Conservation (phyloP, 805 yeast species). For the Yamadazyma tumulicola region DNA sequence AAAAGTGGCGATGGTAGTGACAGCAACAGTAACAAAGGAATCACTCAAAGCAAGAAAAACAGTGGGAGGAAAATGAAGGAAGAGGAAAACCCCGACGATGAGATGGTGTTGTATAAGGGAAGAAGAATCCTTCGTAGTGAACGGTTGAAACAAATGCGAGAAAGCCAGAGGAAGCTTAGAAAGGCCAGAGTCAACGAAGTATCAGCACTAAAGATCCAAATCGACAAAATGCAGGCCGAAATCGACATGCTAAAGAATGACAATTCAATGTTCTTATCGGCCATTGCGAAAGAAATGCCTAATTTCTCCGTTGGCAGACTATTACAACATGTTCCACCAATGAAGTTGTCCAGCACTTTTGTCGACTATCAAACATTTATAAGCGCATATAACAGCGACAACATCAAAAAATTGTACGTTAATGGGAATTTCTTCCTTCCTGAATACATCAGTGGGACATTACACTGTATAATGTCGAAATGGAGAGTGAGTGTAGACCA, state of each 20-base stretch:
- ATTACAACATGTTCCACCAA: constrained; percentile 5
- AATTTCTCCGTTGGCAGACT: constrained; percentile 4
- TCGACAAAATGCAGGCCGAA: constrained; percentile 4
- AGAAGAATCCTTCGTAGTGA: constrained; percentile 6
- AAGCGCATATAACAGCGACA: constrained; percentile 2
- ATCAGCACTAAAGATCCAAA: constrained; percentile 1
- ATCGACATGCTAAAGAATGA: constrained; percentile 2
- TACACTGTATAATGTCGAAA: background rate
- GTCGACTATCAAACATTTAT: constrained; percentile 2
- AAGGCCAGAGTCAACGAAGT: constrained; percentile 3
- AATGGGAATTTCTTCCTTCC: constrained; percentile 1
- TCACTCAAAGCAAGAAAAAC: background rate
- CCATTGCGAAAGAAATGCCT: constrained; percentile 3
- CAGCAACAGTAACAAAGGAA: too few species aligned
- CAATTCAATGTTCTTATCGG: constrained; percentile 1
- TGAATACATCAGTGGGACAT: background rate
- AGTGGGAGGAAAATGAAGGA: background rate
- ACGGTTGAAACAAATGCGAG: constrained; percentile 8
- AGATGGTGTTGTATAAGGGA: constrained; percentile 7
- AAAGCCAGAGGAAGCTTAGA: constrained; percentile 7
- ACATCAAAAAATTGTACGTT: background rate
- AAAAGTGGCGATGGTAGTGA: too few species aligned
- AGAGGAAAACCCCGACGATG: constrained; percentile 2
- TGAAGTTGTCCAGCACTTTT: background rate
- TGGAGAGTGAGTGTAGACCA: background rate